phyloP scores from a whole-genome alignment of 1,284 basidiomycete genomes.

The Coniophora puteana region DNA sequence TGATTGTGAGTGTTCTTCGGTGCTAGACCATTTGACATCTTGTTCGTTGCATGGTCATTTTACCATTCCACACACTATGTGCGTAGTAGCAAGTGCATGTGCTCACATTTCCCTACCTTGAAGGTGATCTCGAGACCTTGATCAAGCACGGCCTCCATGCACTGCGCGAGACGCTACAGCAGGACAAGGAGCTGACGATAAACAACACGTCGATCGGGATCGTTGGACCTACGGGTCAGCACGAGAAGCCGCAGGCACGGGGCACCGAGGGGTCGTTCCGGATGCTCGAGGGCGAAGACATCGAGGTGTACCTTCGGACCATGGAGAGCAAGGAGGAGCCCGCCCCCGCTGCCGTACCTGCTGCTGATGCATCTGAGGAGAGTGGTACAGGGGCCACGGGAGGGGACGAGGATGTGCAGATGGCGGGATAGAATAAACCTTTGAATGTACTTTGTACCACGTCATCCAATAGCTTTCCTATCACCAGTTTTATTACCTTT shows the following conservation, averaged over 20 bases:
- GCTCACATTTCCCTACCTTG: too few relatives aligned
- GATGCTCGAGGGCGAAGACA: constrained; percentile 74
- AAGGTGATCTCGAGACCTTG: constrained; percentile 81
- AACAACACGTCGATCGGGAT: constrained; percentile 94
- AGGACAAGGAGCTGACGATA: constrained; percentile 91
- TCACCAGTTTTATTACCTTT: too few relatives aligned
- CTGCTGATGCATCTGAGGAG: constrained; percentile 32
- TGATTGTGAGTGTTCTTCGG: constrained; percentile 60
- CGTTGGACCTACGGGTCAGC: constrained; percentile 63
- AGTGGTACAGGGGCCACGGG: too few relatives aligned
- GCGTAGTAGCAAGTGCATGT: too few relatives aligned
- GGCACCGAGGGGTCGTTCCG: constrained; percentile 59
- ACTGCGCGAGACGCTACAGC: constrained; percentile 91
- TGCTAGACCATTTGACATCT: constrained; percentile 1
- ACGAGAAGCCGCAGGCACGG: constrained; percentile 52
- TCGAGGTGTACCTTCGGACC: constrained; percentile 67
- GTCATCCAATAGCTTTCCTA: too few relatives aligned
- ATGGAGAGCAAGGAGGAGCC: constrained; percentile 65
- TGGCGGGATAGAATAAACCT: constrained; percentile 63
- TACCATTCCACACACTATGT: constrained; percentile 4
- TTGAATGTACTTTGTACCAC: too few relatives aligned
- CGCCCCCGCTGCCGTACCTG: constrained; percentile 17
- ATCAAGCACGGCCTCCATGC: constrained; percentile 92
- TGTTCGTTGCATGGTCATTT: constrained; percentile 1
- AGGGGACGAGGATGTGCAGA: constrained; percentile 82